Evolutionary conservation across 495 filamentous ascomycete genomes (phyloP), one percentile per base, ranked within the genome.

Genomic region (Ramalina peruviana): DNA sequence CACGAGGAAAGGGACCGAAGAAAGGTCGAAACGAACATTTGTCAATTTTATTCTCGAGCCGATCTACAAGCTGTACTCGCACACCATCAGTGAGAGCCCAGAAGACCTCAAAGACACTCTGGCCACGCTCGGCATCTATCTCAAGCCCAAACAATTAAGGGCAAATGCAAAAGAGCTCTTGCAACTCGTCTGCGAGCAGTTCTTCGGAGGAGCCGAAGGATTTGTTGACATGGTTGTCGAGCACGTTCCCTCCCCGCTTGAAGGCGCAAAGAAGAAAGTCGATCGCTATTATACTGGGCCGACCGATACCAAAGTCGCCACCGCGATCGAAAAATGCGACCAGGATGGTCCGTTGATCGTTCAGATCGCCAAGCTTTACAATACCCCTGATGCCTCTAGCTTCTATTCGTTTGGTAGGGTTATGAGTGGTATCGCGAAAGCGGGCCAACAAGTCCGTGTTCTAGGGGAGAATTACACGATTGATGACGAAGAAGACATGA

Each of bases 401-500:
- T 98, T 98, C 71, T 69, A 89, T 64, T 80, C 87, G 0, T 86
- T 97, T 57, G 92, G 92, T 13, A 76, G 89, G 48, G 86, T 98
- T 7, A 80, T 98, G 83, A 94, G 88, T 62, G 92, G 92, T 23
- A 92, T 86, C 36, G 93, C 85, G 20, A 76, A 79, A 16, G 83
- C 90, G 12, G 84, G 82, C 19, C 73, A 83, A 53, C 80, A 88
- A 54, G 85, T 97, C 15, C 82, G 92, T 12, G 92, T 98, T 23
- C 78, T 98, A 2, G 92, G 92, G 23, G 92, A 98, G 62, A 86
- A 86, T 19, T 98, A 97, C 66, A 93, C 90, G 1, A 77, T 94
- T 16, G 92, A 98, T 59, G 92, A 98, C 58, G 93, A 97, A 61
- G 92, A 98, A 68, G 92, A 98, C 60, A 97, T 97, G 90, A 84